Conservation (phyloP, 2,329 filamentous ascomycete genomes). For the Podosphaera leucotricha region DNA sequence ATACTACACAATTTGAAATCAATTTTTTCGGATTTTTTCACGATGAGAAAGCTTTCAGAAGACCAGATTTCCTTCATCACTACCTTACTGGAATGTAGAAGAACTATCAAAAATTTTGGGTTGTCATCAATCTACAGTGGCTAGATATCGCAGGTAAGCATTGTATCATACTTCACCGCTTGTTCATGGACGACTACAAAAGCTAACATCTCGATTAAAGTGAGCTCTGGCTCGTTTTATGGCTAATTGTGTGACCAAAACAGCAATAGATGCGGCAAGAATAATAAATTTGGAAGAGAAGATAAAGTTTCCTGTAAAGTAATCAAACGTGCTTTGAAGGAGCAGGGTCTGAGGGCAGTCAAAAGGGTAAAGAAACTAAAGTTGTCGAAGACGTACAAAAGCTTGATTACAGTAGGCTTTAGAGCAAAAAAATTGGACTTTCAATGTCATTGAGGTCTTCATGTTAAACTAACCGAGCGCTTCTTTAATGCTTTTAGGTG, state of each 20-base stretch:
- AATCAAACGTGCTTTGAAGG: background rate
- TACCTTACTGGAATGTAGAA: background rate
- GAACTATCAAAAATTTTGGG: background rate
- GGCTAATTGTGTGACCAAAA: background rate
- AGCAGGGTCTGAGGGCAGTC: background rate
- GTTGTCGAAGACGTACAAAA: background rate
- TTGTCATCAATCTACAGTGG: background rate
- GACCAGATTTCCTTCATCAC: too few relatives aligned
- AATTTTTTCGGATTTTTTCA: too few relatives aligned
- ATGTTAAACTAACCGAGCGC: too few relatives aligned
- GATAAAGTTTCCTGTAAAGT: background rate
- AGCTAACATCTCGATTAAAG: background rate
- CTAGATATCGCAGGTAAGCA: background rate
- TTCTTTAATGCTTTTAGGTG: too few relatives aligned
- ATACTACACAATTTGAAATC: too few relatives aligned
- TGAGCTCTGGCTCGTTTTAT: background rate
- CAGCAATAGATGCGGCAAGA: background rate
- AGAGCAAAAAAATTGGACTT: background rate
- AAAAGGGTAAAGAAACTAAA: background rate
- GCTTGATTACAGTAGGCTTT: background rate
- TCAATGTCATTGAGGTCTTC: too few relatives aligned
- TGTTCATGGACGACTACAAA: background rate
- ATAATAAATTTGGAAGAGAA: background rate
- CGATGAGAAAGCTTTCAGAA: too few relatives aligned
- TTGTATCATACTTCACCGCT: background rate